phyloP scores from a whole-genome alignment of 2,329 filamentous ascomycete species.

The Paraphaeosphaeria sporulosa region DNA sequence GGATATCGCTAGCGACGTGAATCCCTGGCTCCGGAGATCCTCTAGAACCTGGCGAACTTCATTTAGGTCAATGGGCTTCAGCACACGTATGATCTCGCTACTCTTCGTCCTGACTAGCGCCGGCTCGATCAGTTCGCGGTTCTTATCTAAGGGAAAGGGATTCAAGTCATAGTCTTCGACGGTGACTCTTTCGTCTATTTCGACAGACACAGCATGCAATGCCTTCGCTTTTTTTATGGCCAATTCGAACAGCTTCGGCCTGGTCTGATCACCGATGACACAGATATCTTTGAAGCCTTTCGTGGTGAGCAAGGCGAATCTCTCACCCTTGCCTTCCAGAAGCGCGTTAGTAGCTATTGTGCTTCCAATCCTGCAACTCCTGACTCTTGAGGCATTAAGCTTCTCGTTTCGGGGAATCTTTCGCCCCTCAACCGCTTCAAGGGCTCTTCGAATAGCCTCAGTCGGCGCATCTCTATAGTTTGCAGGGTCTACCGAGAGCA shows the following conservation, averaged over 20 bases:
- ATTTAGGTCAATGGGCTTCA: slow-evolving; percentile 29
- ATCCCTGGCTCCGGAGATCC: slow-evolving; percentile 62
- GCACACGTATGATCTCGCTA: slow-evolving; percentile 37
- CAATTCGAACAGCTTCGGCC: slow-evolving; percentile 40
- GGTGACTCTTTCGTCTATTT: slow-evolving; percentile 30
- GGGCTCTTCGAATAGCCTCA: slow-evolving; percentile 36
- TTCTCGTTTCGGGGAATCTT: slow-evolving; percentile 15
- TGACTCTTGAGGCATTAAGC: slow-evolving; percentile 9
- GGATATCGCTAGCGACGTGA: slow-evolving; percentile 82
- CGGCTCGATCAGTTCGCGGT: slow-evolving; percentile 17
- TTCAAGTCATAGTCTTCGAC: slow-evolving; percentile 46
- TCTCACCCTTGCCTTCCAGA: slow-evolving; percentile 39
- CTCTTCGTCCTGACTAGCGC: slow-evolving; percentile 29
- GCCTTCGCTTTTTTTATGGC: slow-evolving; percentile 26
- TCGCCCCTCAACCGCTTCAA: slow-evolving; percentile 28
- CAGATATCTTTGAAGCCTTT: slow-evolving; percentile 42
- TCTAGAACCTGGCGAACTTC: slow-evolving; percentile 5
- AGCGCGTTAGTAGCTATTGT: slow-evolving; percentile 44
- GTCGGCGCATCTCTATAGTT: slow-evolving; percentile 42
- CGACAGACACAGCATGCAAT: slow-evolving; percentile 28
- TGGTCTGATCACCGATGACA: slow-evolving; percentile 42
- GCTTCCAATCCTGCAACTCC: slow-evolving; percentile 38
- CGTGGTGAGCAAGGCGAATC: slow-evolving; percentile 34
- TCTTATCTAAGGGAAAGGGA: slow-evolving; percentile 16
- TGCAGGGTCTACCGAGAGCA: slow-evolving; percentile 38